A percentile compares a stretch with the other conserved stretches of the same genome.
Evolutionary conservation across 306 rosid species (phyloP).

Genomic region (Dalbergia oliveri): DNA sequence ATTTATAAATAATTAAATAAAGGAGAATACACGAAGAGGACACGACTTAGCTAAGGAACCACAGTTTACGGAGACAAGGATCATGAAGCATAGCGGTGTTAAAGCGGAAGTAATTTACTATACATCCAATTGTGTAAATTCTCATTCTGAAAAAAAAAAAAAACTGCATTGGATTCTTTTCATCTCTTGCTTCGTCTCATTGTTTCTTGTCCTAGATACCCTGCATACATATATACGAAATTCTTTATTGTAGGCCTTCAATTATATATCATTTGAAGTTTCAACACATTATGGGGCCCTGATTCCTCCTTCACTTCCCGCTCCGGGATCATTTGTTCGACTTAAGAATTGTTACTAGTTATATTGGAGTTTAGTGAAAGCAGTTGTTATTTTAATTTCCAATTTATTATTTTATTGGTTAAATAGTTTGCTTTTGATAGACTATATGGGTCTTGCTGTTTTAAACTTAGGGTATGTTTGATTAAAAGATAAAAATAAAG

Average conservation of each 20-base stretch:
- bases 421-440: too few relatives aligned
- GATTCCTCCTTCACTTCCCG: background rate
- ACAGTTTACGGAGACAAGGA: slow-evolving; percentile 11
- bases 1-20: background rate
- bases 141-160: too few relatives aligned
- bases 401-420: too few relatives aligned
- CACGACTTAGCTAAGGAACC: background rate
- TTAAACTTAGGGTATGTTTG: too few relatives aligned
- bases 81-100: slow-evolving; percentile 1
- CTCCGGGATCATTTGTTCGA: background rate
- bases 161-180: slow-evolving; percentile 54
- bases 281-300: slow-evolving; percentile 41
- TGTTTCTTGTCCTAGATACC: slow-evolving; percentile 44
- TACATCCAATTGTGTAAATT: background rate
- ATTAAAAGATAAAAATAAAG: too few relatives aligned
- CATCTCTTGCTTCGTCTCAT: slow-evolving; percentile 21
- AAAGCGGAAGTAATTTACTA: background rate
- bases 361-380: too few relatives aligned
- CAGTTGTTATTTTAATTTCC: too few relatives aligned
- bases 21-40: background rate
- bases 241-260: slow-evolving; percentile 29
- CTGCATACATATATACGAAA: slow-evolving; percentile 3
- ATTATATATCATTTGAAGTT: slow-evolving; percentile 40
- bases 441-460: too few relatives aligned
- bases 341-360: background rate